These are phyloP conservation scores for Podila minutissima DNA, from an alignment of 192 early-diverging fungal species.

Conservation along the genomic window DNA sequence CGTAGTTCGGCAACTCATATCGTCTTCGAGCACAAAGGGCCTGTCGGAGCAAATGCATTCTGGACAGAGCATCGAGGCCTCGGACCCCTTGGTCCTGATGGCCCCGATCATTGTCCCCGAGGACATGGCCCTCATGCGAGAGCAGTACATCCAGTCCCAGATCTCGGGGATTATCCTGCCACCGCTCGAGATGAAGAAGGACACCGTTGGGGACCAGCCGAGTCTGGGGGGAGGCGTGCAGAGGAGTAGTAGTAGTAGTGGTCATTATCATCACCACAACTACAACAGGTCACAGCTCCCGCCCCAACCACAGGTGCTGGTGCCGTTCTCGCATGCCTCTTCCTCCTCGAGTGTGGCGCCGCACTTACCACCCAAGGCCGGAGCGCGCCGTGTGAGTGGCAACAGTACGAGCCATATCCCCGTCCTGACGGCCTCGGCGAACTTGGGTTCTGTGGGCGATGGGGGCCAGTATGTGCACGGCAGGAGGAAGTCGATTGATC, in stretches of 20 bases:
- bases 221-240: not conserved
- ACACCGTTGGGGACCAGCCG: not conserved
- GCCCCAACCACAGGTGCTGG: too few species aligned
- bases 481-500: too few species aligned
- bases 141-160: constrained; percentile 26
- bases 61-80: constrained; percentile 12
- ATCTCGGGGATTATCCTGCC: constrained; percentile 22
- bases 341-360: too few species aligned
- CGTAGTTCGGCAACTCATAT: constrained; percentile 15
- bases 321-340: too few species aligned
- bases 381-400: not conserved
- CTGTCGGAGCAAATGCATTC: not conserved
- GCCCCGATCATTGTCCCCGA: constrained; percentile 40
- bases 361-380: too few species aligned
- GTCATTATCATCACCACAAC: too few species aligned
- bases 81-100: constrained; percentile 26
- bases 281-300: too few species aligned
- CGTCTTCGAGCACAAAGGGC: not conserved
- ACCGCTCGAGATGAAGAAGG: constrained; percentile 14
- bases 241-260: too few species aligned
- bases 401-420: constrained; percentile 4
- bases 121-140: constrained; percentile 13
- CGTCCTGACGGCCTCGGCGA: not conserved
- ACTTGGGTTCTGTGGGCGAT: not conserved
- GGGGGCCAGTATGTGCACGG: not conserved